Evolutionary conservation across 2,329 filamentous ascomycete genomes (phyloP).

Genomic region (Microthyrium microscopicum): DNA sequence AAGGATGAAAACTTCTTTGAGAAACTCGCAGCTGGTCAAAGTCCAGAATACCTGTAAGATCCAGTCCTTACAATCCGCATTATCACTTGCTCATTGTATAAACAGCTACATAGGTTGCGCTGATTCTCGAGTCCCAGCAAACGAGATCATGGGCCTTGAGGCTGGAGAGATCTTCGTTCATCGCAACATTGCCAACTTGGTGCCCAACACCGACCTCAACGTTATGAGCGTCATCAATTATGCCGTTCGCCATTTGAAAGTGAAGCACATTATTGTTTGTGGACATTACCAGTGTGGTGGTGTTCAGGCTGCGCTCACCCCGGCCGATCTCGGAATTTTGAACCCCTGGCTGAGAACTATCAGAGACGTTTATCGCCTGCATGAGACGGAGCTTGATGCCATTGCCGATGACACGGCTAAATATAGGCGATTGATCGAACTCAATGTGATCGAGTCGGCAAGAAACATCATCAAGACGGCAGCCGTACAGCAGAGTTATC

Average conservation of each 20-base stretch:
- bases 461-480: slow-evolving; percentile 26
- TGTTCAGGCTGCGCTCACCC: slow-evolving; percentile 44
- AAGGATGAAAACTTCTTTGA: slow-evolving; percentile 49
- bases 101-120: slow-evolving; percentile 15
- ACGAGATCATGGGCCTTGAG: slow-evolving; percentile 22
- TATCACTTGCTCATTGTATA: slow-evolving; percentile 3
- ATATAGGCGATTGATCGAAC: slow-evolving; percentile 20
- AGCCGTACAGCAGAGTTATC: slow-evolving; percentile 43
- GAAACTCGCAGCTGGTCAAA: slow-evolving; percentile 47
- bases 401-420: slow-evolving; percentile 15
- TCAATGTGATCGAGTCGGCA: slow-evolving; percentile 22
- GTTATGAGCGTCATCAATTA: slow-evolving; percentile 25
- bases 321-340: slow-evolving; percentile 51
- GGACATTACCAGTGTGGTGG: slow-evolving; percentile 54
- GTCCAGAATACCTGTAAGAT: slow-evolving; percentile 49
- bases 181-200: slow-evolving; percentile 17
- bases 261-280: slow-evolving; percentile 54
- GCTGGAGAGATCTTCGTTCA: slow-evolving; percentile 15
- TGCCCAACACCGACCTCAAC: slow-evolving; percentile 24
- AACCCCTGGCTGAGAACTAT: slow-evolving; percentile 64
- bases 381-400: slow-evolving; percentile 50
- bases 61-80: neutral
- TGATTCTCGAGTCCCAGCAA: slow-evolving; percentile 23
- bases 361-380: slow-evolving; percentile 54
- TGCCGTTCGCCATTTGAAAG: slow-evolving; percentile 24